Conservation (phyloP, 2,329 filamentous ascomycete genomes). For the Endoconidiophora laricicola region DNA sequence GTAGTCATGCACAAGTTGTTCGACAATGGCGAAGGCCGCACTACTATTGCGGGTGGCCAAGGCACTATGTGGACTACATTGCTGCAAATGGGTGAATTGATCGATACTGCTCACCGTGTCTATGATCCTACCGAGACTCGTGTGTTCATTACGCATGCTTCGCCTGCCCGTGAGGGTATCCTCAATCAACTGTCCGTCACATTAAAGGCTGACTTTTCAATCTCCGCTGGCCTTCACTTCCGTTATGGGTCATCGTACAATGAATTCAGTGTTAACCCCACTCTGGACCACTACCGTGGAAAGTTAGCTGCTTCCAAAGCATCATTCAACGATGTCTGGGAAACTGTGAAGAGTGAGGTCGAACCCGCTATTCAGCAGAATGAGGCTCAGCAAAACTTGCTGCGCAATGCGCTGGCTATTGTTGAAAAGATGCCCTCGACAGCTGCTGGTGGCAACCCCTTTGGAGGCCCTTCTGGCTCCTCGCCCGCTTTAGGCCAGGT, state of each 20-base stretch:
- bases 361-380: slow-evolving; percentile 89
- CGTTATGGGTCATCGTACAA: slow-evolving; percentile 98
- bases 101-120: slow-evolving; percentile 93
- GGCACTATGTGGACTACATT: slow-evolving; percentile 99
- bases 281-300: slow-evolving; percentile 91
- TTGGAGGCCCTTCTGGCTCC: slow-evolving; percentile 68
- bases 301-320: slow-evolving; percentile 96
- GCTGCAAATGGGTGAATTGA: slow-evolving; percentile 92
- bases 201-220: slow-evolving; percentile 93
- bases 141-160: slow-evolving; percentile 91
- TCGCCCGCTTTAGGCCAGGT: slow-evolving; percentile 67
- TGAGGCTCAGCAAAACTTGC: slow-evolving; percentile 78
- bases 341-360: slow-evolving; percentile 91
- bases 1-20: slow-evolving; percentile 99
- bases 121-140: slow-evolving; percentile 97
- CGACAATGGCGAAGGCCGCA: slow-evolving; percentile 93
- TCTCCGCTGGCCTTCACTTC: slow-evolving; percentile 95
- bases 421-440: slow-evolving; percentile 97
- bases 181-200: slow-evolving; percentile 95
- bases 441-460: slow-evolving; percentile 90
- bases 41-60: slow-evolving; percentile 93
- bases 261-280: slow-evolving; percentile 97
- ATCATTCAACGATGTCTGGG: slow-evolving; percentile 98
- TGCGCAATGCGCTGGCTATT: slow-evolving; percentile 80
- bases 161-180: slow-evolving; percentile 87